A percentile compares a stretch with the other conserved stretches of the same genome.
Evolutionary conservation across 2,329 filamentous ascomycete genomes (phyloP).

Genomic region (Geosmithia flava): DNA sequence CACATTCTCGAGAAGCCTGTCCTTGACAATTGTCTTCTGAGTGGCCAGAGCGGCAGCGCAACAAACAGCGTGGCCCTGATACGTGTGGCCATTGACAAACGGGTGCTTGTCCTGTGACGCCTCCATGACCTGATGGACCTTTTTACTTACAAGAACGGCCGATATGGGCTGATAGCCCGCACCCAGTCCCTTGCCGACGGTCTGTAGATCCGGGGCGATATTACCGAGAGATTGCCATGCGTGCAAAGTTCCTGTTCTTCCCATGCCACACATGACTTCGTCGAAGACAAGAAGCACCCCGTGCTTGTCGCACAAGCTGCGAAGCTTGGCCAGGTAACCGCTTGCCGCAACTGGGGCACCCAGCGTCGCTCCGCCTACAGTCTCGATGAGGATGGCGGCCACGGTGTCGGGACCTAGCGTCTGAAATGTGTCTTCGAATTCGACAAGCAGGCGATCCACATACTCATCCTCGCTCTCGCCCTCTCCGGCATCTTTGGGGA

Average conservation of each 20-base stretch:
- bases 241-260: conserved; percentile 47
- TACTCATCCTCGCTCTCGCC: conserved; percentile 26
- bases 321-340: conserved; percentile 43
- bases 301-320: conserved; percentile 39
- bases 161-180: conserved; percentile 43
- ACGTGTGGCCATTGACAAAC: conserved; percentile 47
- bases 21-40: conserved; percentile 21
- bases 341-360: conserved; percentile 36
- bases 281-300: conserved; percentile 43
- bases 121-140: conserved; percentile 34
- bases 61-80: conserved; percentile 22
- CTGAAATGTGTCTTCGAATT: conserved; percentile 34
- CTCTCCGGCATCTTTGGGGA: conserved; percentile 9
- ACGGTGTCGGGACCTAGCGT: conserved; percentile 31
- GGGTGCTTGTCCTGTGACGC: conserved; percentile 11
- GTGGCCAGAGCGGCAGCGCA: conserved; percentile 24
- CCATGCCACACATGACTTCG: conserved; percentile 59
- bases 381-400: conserved; percentile 36
- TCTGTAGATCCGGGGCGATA: conserved; percentile 39
- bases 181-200: conserved; percentile 46
- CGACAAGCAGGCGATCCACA: conserved; percentile 22
- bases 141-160: conserved; percentile 35
- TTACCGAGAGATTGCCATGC: conserved; percentile 21
- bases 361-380: conserved; percentile 32
- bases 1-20: conserved; percentile 16